These are phyloP conservation scores for Macrotyloma uniflorum DNA, from an alignment of 306 rosid genomes.

Conservation along the genomic window DNA sequence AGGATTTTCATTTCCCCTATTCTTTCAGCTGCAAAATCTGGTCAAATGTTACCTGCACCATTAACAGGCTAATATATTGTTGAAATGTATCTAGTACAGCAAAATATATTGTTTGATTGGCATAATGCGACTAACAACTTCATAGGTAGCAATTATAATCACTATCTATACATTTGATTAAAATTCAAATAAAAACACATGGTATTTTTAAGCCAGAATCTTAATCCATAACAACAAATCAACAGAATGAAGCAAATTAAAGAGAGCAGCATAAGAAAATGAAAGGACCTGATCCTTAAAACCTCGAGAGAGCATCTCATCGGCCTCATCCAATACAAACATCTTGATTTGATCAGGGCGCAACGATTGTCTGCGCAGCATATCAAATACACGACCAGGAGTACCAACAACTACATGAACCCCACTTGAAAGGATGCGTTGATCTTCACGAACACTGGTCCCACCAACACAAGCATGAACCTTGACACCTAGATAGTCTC, in stretches of 20 bases:
- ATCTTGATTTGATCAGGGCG: constrained; percentile 16
- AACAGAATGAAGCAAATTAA: neutral
- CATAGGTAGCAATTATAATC: neutral
- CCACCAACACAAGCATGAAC: constrained; percentile 61
- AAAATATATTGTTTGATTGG: neutral
- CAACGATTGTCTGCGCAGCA: constrained; percentile 18
- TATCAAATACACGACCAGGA: constrained; percentile 26
- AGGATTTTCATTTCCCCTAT: neutral
- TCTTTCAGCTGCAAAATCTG: constrained; percentile 3
- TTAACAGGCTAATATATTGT: neutral
- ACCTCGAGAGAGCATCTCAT: constrained; percentile 83
- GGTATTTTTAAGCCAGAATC: neutral
- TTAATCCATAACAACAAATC: neutral
- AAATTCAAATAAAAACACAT: neutral
- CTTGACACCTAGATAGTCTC: constrained; percentile 78
- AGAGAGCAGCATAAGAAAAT: neutral
- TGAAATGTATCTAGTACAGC: neutral
- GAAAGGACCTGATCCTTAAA: constrained; percentile 75
- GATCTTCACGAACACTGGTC: constrained; percentile 26
- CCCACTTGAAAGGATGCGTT: constrained; percentile 14
- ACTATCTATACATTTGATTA: neutral
- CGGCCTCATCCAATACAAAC: constrained; percentile 50
- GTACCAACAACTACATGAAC: constrained; percentile 23
- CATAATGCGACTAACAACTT: neutral
- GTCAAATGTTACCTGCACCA: neutral